A percentile compares a stretch with the other conserved stretches of the same genome.
phyloP scores from a whole-genome alignment of 1,139 yeast genomes.

The Blastobotrys ciferrii region DNA sequence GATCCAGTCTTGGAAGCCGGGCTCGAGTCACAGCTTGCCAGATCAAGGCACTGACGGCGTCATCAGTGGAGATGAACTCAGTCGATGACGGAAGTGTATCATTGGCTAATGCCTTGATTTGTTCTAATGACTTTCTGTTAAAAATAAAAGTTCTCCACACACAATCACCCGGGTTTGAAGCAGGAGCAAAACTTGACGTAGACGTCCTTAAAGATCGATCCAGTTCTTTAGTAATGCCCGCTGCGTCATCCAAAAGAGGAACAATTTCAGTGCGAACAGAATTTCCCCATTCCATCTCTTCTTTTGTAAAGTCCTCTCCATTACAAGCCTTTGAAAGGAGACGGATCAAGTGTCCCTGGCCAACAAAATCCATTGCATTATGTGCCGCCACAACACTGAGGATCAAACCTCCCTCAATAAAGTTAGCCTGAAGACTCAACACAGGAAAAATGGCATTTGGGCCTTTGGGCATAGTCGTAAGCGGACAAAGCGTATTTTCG shows the following conservation, averaged over 20 bases:
- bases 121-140: slow-evolving; percentile 1
- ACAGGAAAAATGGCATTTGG: slow-evolving; percentile 13
- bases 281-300: slow-evolving; percentile 17
- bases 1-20: slow-evolving; percentile 15
- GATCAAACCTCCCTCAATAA: slow-evolving; percentile 19
- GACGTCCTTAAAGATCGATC: slow-evolving; percentile 2
- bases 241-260: slow-evolving; percentile 13
- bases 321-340: slow-evolving; percentile 21
- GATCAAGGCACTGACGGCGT: slow-evolving; percentile 20
- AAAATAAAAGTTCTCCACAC: slow-evolving; percentile 19
- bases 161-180: neutral
- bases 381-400: slow-evolving; percentile 22
- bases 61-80: slow-evolving; percentile 22
- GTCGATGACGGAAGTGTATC: neutral
- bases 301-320: slow-evolving; percentile 13
- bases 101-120: slow-evolving; percentile 14
- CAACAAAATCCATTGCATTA: slow-evolving; percentile 21
- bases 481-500: slow-evolving; percentile 19
- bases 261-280: slow-evolving; percentile 6
- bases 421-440: slow-evolving; percentile 20
- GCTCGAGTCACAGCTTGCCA: slow-evolving; percentile 19
- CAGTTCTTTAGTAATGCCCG: slow-evolving; percentile 6
- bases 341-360: slow-evolving; percentile 19
- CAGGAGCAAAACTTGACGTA: neutral
- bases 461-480: slow-evolving; percentile 16